Evolutionary conservation across 2,329 filamentous ascomycete genomes (phyloP).

Genomic region (Cercospora beticola): DNA sequence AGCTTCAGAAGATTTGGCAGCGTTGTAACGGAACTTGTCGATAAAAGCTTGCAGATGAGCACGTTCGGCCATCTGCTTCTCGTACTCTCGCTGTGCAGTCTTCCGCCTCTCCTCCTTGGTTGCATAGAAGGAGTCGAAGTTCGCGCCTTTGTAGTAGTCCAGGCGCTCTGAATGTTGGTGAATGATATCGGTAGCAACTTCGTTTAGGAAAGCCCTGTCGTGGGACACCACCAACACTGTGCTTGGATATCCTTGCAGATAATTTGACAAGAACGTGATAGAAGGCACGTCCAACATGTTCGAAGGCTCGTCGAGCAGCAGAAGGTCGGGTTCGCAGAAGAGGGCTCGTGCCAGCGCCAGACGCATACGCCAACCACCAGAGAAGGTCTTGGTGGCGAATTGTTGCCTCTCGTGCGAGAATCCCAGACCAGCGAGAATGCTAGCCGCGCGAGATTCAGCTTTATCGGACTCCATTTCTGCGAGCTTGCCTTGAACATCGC

Average conservation of each 20-base stretch:
- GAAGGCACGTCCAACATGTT: slow-evolving; percentile 63
- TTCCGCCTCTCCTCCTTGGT: slow-evolving; percentile 97
- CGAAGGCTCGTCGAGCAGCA: slow-evolving; percentile 97
- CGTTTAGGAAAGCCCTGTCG: slow-evolving; percentile 98
- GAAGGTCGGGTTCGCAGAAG: slow-evolving; percentile 94
- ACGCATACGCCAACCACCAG: slow-evolving; percentile 99
- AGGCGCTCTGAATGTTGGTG: slow-evolving; percentile 96
- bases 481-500: slow-evolving; percentile 86
- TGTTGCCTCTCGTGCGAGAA: slow-evolving; percentile 94
- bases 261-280: slow-evolving; percentile 95
- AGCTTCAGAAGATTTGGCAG: slow-evolving; percentile 95
- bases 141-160: slow-evolving; percentile 97
- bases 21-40: slow-evolving; percentile 99
- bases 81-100: slow-evolving; percentile 94
- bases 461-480: slow-evolving; percentile 99
- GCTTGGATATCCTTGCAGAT: slow-evolving; percentile 89
- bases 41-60: slow-evolving; percentile 97
- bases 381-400: slow-evolving; percentile 94
- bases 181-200: slow-evolving; percentile 98
- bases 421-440: slow-evolving; percentile 92
- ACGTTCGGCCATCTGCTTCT: slow-evolving; percentile 93
- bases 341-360: slow-evolving; percentile 89
- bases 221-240: slow-evolving; percentile 96
- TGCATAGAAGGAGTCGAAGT: slow-evolving; percentile 95
- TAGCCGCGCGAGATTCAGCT: slow-evolving; percentile 90